Conservation (phyloP, 352 stramenopile genomes). For the Phytophthora nicotianae region DNA sequence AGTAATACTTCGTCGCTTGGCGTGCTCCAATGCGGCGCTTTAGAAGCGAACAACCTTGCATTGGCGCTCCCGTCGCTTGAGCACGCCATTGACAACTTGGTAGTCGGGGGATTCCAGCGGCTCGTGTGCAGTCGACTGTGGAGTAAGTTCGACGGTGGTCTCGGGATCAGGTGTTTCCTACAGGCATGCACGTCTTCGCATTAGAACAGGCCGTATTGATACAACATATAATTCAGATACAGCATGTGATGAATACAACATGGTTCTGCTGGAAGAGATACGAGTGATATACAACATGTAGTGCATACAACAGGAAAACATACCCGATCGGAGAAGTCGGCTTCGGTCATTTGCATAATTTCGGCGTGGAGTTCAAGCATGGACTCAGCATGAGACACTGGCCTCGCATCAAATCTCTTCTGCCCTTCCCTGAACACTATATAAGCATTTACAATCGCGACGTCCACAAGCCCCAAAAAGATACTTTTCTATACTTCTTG, state of each 20-base stretch:
- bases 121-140: neutral
- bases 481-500: conserved; percentile 29
- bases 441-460: conserved; percentile 26
- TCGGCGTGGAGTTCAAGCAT: conserved; percentile 1
- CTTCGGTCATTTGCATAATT: neutral
- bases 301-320: too few species aligned
- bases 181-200: too few species aligned
- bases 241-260: too few species aligned
- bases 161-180: too few species aligned
- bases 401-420: neutral
- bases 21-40: neutral
- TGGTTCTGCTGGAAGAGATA: too few species aligned
- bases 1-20: neutral
- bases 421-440: conserved; percentile 13
- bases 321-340: neutral
- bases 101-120: neutral
- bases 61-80: conserved; percentile 1
- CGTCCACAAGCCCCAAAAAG: conserved; percentile 21
- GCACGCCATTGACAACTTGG: neutral
- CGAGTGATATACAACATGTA: too few species aligned
- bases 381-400: conserved; percentile 10
- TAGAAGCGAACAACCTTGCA: neutral
- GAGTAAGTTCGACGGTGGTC: too few species aligned
- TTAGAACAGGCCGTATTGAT: too few species aligned
- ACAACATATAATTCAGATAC: too few species aligned